Evolutionary conservation across 2,329 filamentous ascomycete genomes (phyloP).

Genomic region (Colletotrichum lindemuthianum): DNA sequence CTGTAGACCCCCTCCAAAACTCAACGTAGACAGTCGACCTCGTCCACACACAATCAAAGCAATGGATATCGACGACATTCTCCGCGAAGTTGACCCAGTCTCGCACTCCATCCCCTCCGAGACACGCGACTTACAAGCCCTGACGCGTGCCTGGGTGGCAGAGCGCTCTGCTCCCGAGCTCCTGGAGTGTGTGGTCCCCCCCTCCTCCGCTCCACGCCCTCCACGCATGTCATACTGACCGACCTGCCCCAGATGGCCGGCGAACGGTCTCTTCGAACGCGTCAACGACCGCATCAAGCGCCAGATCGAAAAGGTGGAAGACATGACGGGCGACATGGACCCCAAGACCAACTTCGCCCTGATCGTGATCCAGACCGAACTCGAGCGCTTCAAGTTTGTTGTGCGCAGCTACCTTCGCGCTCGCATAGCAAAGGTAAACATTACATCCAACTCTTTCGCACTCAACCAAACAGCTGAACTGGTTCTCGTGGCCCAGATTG

Average conservation of each 20-base stretch:
- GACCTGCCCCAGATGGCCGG: slow-evolving; percentile 65
- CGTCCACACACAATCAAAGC: not conserved
- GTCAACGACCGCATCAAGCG: slow-evolving; percentile 77
- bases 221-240: not conserved
- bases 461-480: not conserved
- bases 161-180: slow-evolving; percentile 91
- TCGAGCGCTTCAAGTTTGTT: slow-evolving; percentile 93
- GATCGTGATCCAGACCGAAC: slow-evolving; percentile 95
- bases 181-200: slow-evolving; percentile 69
- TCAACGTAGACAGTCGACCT: not conserved
- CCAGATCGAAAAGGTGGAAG: slow-evolving; percentile 78
- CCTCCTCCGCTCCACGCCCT: not conserved
- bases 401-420: slow-evolving; percentile 84
- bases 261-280: slow-evolving; percentile 81
- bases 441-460: not conserved
- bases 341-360: slow-evolving; percentile 91
- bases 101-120: slow-evolving; percentile 64
- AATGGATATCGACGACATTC: slow-evolving; percentile 86
- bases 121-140: slow-evolving; percentile 82
- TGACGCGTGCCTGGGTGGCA: slow-evolving; percentile 93
- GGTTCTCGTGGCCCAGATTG: slow-evolving; percentile 65
- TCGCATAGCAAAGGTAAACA: slow-evolving; percentile 82
- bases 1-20: slow-evolving; percentile 12
- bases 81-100: slow-evolving; percentile 75
- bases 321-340: slow-evolving; percentile 86